Base-by-base conservation (phyloP, 352 stramenopile genomes). In the Pythium apleroticum region DNA sequence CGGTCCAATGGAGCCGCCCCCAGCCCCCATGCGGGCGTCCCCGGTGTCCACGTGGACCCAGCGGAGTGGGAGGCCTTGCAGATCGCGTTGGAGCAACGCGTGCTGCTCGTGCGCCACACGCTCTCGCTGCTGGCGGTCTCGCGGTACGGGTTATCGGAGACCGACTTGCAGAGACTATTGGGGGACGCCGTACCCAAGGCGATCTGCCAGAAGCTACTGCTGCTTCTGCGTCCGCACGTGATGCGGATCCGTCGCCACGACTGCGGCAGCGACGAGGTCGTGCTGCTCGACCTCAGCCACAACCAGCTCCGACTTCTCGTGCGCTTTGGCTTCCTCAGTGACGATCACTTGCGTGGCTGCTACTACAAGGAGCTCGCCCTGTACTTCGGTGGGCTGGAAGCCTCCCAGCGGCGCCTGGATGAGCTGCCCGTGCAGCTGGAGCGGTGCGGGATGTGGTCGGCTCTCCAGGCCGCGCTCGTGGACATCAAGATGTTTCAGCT, bases 401-500 rank as follows among this genome's bases (percentile, higher is more conserved):
- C 81, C 28, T 91, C 74, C 4, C 86, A 95, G 48, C 82, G 83
- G 0, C 82, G 84, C n/a, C 65, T 95, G 14, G 83, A 93, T 54
- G 86, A 93, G 60, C 68, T 95, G 10, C 86, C 86, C 0, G 81
- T 95, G 59, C 86, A 95, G 37, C 60, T 93, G 31, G 86, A 92
- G 68, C 80, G 86, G 9, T 95, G 86, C 20, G 65, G 62, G 3
- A 68, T 87, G 66, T 95, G 86, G 86, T 63, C 66, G 17, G 73
- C 83, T 12, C 74, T 95, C 11, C 83, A 93, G 57, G 78, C 55
- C 20, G 65, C 76, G 22, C 78, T 95, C 8, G 83, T 92, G n/a
- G 86, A 93, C 56, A 91, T 95, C 60, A 86, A 87, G 59, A 92
- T 93, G 84, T 95, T 93, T 57, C 86, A 90, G 59, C 69, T 93